phyloP scores from a whole-genome alignment of 2,329 filamentous ascomycete species.

The Xylariaceae sp. region DNA sequence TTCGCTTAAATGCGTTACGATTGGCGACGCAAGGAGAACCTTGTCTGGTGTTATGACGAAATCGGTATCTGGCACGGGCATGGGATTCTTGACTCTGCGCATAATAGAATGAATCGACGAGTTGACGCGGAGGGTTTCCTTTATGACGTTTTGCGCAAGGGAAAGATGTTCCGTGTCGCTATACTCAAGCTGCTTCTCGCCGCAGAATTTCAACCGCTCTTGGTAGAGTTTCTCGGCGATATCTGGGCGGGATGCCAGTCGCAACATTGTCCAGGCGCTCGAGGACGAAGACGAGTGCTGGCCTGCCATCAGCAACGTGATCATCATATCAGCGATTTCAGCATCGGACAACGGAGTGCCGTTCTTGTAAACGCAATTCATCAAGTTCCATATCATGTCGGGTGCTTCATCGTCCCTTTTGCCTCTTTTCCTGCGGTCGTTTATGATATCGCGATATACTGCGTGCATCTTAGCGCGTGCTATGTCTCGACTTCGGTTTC shows the following conservation, averaged over 20 bases:
- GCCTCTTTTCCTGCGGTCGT: conserved; percentile 52
- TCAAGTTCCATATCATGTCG: conserved; percentile 79
- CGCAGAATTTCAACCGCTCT: conserved; percentile 60
- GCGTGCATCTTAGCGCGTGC: conserved; percentile 69
- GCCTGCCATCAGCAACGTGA: conserved; percentile 79
- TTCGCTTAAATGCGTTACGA: conserved; percentile 45
- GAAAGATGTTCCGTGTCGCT: conserved; percentile 58
- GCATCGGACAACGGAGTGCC: conserved; percentile 66
- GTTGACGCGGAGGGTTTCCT: conserved; percentile 71
- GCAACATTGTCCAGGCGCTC: conserved; percentile 74
- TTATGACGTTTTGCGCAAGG: conserved; percentile 63
- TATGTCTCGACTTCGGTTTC: conserved; percentile 68
- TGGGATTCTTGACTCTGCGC: conserved; percentile 67
- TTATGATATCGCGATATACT: conserved; percentile 71
- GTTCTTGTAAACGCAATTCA: conserved; percentile 74
- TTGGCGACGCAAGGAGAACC: conserved; percentile 42
- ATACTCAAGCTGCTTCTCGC: conserved; percentile 52
- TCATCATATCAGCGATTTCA: conserved; percentile 84
- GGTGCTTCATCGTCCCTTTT: conserved; percentile 46
- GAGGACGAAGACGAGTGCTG: conserved; percentile 79
- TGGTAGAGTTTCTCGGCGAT: conserved; percentile 68
- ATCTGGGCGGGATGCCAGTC: conserved; percentile 67
- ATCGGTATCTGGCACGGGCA: conserved; percentile 55
- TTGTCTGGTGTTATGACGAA: conserved; percentile 56
- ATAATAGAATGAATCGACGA: conserved; percentile 71